These are phyloP conservation scores for Gautieria morchelliformis DNA, from an alignment of 768 basidiomycete species.

Conservation along the genomic window DNA sequence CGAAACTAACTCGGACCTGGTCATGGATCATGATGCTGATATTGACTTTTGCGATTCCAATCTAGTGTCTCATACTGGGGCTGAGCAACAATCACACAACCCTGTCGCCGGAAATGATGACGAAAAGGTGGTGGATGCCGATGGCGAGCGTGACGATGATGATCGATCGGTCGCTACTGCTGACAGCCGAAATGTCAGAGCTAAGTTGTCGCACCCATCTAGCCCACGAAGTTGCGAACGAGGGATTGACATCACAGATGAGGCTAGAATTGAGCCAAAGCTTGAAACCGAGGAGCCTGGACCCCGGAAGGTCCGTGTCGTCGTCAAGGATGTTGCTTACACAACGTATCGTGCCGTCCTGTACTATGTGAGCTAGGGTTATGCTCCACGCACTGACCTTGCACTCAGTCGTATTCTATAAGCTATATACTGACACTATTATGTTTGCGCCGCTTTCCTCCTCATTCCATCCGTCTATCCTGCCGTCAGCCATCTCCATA, in stretches of 20 bases:
- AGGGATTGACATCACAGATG: constrained; percentile 8
- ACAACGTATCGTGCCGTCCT: constrained; percentile 56
- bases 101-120: constrained; percentile 10
- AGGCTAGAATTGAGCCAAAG: background rate
- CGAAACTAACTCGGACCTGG: constrained; percentile 24
- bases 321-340: constrained; percentile 51
- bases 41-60: constrained; percentile 19
- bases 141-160: constrained; percentile 15
- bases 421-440: constrained; percentile 78
- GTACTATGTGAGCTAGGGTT: constrained; percentile 54
- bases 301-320: constrained; percentile 42
- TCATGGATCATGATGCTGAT: constrained; percentile 24
- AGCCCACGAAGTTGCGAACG: constrained; percentile 23
- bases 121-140: constrained; percentile 10
- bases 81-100: constrained; percentile 5
- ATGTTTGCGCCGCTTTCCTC: constrained; percentile 80
- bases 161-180: background rate
- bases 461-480: constrained; percentile 31
- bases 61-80: background rate
- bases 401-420: background rate
- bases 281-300: constrained; percentile 19
- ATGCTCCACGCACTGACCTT: background rate
- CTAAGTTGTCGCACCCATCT: constrained; percentile 30
- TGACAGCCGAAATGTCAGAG: constrained; percentile 18
- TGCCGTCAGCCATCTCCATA: constrained; percentile 12